Evolutionary conservation across 2,329 filamentous ascomycete genomes (phyloP), one percentile per base, ranked within the genome.

Genomic region (Microsporum ferrugineum): DNA sequence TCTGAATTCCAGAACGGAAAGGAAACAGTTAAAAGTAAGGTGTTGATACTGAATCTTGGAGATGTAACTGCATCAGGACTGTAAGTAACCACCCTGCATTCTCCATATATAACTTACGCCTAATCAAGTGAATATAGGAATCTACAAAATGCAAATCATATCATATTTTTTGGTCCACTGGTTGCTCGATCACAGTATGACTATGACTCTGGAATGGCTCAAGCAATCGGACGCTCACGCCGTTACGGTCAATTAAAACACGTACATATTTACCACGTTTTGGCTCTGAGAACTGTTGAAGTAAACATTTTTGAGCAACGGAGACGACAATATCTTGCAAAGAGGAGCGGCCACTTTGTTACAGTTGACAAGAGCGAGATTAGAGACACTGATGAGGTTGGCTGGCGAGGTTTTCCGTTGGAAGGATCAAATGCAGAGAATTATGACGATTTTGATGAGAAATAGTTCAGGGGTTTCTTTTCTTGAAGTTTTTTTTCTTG

Each of bases 141-240:
- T 64, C 71, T 88, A 1, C 81, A 83, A 55, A 79, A 78, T 43
- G 84, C 84, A 0, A 87, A 86, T 63, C 83, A 88, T 61, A 74
- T 87, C 39, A 78, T 88, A 36, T 88, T 88, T 68, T 69, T 86
- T 2, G 77, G 79, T 0, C 84, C 84, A 0, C 70, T 84, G 6
- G 71, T 83, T 0, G 72, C 77, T 0, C 68, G 73, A 39, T 78
- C 75, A 0, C 77, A 82, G 55, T 77, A 82, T 51, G 73, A 78
- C 3, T 87, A 85, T 67, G 76, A 82, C 0, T 76, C 80, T 0
- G 76, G 78, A 0, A 86, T 86, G 80, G 79, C 76, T 0, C 85
- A 88, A 63, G 84, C 84, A 0, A 82, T 87, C 23, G 85, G 85
- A 1, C 79, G 85, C 41, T 77, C 79, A 6, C 76, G 79, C 4